Evolutionary conservation across 1,284 basidiomycete genomes (phyloP).

Genomic region (Chalciporus sp.): DNA sequence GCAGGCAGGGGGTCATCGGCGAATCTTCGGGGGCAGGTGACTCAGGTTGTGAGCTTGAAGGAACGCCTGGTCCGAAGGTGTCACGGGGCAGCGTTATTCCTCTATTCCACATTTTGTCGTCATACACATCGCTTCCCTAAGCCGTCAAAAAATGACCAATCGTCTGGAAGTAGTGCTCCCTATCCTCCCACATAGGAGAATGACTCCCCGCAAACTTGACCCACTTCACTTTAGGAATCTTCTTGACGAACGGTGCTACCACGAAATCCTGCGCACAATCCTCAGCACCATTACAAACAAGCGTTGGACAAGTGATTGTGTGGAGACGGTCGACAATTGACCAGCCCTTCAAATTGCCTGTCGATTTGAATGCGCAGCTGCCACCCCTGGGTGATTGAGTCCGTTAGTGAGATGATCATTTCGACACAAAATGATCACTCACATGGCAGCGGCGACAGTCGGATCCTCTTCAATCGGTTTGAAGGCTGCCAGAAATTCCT

Average conservation of each 20-base stretch:
- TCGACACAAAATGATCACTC: too few relatives aligned
- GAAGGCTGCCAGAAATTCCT: slow-evolving; percentile 16
- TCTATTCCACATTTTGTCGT: too few relatives aligned
- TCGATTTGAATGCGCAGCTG: too few relatives aligned
- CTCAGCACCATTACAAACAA: slow-evolving; percentile 35
- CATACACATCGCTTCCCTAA: too few relatives aligned
- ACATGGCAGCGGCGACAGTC: slow-evolving; percentile 1
- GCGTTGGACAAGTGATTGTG: slow-evolving; percentile 35
- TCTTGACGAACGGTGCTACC: slow-evolving; percentile 33
- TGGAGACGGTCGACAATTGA: slow-evolving; percentile 34
- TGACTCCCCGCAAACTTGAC: slow-evolving; percentile 2
- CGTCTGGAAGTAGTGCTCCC: too few relatives aligned
- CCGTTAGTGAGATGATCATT: too few relatives aligned
- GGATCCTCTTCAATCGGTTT: slow-evolving; percentile 14
- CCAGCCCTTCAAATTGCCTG: slow-evolving; percentile 32
- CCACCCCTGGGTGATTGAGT: too few relatives aligned
- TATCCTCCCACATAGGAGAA: too few relatives aligned
- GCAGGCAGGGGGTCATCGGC: background rate
- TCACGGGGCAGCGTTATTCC: too few relatives aligned
- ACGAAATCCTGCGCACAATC: slow-evolving; percentile 36
- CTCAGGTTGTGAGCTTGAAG: too few relatives aligned
- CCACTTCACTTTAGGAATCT: slow-evolving; percentile 38
- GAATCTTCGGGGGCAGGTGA: background rate
- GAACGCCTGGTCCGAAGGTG: too few relatives aligned
- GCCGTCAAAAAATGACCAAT: too few relatives aligned